Conservation (phyloP, 2,329 filamentous ascomycete species). For the Alternaria solani region DNA sequence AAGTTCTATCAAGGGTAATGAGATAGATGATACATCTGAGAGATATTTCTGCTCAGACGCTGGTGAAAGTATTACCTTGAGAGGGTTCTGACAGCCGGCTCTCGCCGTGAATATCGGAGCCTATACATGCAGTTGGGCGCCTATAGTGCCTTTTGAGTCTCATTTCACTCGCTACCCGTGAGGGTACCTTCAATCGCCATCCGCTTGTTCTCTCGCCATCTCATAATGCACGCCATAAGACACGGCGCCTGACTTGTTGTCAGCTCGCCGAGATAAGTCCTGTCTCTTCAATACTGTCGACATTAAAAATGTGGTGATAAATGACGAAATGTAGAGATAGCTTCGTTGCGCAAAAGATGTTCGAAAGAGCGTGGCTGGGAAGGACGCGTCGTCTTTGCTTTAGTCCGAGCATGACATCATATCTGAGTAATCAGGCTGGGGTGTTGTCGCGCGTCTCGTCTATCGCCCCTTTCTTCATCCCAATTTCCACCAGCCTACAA, state of each 20-base stretch:
- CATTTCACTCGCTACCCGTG: background rate
- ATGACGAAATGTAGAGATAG: background rate
- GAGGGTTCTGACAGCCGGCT: background rate
- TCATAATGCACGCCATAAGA: background rate
- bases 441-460: background rate
- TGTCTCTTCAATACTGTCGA: background rate
- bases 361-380: background rate
- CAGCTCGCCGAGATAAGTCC: background rate
- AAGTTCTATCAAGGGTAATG: background rate
- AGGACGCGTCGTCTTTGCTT: background rate
- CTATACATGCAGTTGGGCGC: background rate
- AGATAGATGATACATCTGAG: background rate
- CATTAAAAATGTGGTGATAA: background rate
- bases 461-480: background rate
- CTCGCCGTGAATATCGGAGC: background rate
- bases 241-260: background rate
- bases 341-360: background rate
- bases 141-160: background rate
- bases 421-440: background rate
- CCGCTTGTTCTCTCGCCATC: background rate
- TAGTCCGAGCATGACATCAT: background rate
- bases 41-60: background rate
- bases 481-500: background rate
- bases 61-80: background rate
- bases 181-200: background rate